Evolutionary conservation across 495 filamentous ascomycete species (phyloP), one percentile per base, ranked within the genome.

Genomic region (Lophium mytilinum): DNA sequence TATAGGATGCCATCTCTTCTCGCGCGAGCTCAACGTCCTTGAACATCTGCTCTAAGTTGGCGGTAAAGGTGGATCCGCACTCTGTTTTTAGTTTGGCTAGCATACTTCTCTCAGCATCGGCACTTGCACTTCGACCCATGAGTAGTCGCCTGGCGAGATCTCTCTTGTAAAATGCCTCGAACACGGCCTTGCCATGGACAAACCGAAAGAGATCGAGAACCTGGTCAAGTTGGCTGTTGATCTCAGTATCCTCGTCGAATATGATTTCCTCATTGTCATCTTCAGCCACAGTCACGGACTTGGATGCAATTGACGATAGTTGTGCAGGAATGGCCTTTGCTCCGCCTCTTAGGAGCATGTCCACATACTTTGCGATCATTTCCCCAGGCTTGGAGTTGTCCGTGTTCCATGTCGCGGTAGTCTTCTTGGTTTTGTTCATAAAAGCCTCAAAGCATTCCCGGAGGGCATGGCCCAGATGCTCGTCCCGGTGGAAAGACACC

Each of bases 21-120:
- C 83, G 81, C 11, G 85, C 86, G 51, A 96, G 77, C 58, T 95
- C 91, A 70, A 96, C 88, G 65, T 99, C 93, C 66, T 95, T 96
- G 76, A 99, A 97, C 93, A 99, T 99, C 36, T 89, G 87, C 70
- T 99, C 93, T 1, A 99, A 78, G 64, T 99, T 97, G 63, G 95
- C 89, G 0, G 94, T 97, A 67, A 97, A 97, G 60, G 78, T 84
- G 3, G 87, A 84, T 24, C 94, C 94, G 68, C 93, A 97, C 74
- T 97, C 92, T 83, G 83, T 89, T 75, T 91, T 95, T 52, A 99
- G 74, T 60, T 91, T 85, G 24, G 86, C 71, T 30, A 97, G 78
- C 94, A 97, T 99, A 73, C 85, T 94, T 57, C 89, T 82, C 72
- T 99, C 93, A 0, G 93, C 92, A 73, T 97, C 94, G 17, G 88